These are phyloP conservation scores for Podospora tetraspora DNA, from an alignment of 495 filamentous ascomycete species.

Conservation along the genomic window DNA sequence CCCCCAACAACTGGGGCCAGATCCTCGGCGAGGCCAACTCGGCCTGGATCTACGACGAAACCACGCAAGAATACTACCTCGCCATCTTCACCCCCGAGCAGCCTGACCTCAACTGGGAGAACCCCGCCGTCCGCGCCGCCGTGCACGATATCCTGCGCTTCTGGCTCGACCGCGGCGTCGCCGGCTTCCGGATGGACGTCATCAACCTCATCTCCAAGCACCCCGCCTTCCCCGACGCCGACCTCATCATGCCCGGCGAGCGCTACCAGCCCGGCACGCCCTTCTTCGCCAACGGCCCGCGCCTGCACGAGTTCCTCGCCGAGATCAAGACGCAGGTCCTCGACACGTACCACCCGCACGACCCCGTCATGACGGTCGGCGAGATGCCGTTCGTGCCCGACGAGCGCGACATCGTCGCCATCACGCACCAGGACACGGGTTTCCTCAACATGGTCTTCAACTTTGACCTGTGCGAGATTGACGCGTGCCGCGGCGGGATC, in stretches of 20 bases:
- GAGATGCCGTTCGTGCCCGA: constrained; percentile 8
- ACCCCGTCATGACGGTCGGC: constrained; percentile 3
- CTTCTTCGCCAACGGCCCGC: constrained; percentile 56
- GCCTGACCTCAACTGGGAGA: constrained; percentile 69
- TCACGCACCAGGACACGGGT: background rate
- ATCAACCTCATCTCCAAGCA: constrained; percentile 63
- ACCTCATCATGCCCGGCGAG: constrained; percentile 37
- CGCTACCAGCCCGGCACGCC: constrained; percentile 39
- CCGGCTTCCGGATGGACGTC: constrained; percentile 64
- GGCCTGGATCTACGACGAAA: constrained; percentile 58
- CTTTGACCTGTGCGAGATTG: constrained; percentile 50
- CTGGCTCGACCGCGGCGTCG: constrained; percentile 59
- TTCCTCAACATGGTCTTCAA: constrained; percentile 52
- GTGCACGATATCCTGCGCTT: constrained; percentile 60
- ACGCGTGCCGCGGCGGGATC: constrained; percentile 44
- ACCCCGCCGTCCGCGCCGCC: constrained; percentile 51
- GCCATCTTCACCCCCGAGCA: constrained; percentile 57
- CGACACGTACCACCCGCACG: background rate
- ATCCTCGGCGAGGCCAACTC: constrained; percentile 37
- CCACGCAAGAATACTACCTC: constrained; percentile 60
- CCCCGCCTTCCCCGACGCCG: constrained; percentile 52
- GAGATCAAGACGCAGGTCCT: constrained; percentile 32
- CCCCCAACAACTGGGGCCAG: constrained; percentile 62
- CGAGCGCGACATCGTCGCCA: background rate
- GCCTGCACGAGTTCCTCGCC: constrained; percentile 56